Conservation (phyloP, 2,329 filamentous ascomycete species). For the Venturia pyrina region DNA sequence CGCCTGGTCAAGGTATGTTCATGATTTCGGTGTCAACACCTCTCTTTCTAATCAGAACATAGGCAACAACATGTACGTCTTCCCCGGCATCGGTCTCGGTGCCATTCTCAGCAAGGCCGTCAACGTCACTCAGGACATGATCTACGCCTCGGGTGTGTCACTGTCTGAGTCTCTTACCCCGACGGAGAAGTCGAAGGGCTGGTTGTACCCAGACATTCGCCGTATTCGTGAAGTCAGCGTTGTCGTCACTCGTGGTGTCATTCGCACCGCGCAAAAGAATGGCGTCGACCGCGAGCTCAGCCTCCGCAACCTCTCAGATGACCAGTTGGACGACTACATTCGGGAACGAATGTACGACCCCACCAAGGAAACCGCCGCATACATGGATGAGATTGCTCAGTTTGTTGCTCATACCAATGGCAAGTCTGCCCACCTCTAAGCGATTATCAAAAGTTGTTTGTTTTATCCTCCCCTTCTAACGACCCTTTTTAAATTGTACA, state of each 20-base stretch:
- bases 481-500: not conserved
- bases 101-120: constrained; percentile 85
- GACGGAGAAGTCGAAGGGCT: constrained; percentile 71
- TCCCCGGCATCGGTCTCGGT: constrained; percentile 90
- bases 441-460: not conserved
- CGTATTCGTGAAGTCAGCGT: constrained; percentile 87
- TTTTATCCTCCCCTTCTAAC: not conserved
- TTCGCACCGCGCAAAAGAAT: constrained; percentile 78
- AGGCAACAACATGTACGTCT: constrained; percentile 88
- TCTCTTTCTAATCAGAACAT: constrained; percentile 55
- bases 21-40: constrained; percentile 18
- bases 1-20: constrained; percentile 36
- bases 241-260: constrained; percentile 79
- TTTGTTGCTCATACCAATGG: constrained; percentile 1
- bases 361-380: constrained; percentile 33
- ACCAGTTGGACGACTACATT: constrained; percentile 60
- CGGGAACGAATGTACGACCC: constrained; percentile 41
- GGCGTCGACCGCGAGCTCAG: constrained; percentile 45
- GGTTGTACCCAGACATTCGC: constrained; percentile 85
- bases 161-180: constrained; percentile 68
- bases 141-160: constrained; percentile 83
- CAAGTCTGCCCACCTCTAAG: not conserved
- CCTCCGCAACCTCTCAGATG: constrained; percentile 59
- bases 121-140: constrained; percentile 87
- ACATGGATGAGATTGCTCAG: constrained; percentile 26